Conservation (phyloP, 768 basidiomycete genomes). For the Lactarius sp. region DNA sequence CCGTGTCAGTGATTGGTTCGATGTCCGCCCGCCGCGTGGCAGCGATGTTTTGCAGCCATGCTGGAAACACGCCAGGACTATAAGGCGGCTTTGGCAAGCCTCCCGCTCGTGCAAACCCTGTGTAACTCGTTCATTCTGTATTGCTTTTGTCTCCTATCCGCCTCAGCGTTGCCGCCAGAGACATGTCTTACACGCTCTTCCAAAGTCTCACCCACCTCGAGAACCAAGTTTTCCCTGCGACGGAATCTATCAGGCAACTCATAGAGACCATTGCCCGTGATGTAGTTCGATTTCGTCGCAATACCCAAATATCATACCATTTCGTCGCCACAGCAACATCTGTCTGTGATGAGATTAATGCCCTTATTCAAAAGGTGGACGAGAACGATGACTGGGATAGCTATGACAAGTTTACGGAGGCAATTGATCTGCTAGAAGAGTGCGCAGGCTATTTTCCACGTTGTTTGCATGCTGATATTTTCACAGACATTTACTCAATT, state of each 20-base stretch:
- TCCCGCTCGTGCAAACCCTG: background rate
- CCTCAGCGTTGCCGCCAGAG: background rate
- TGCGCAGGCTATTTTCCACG: background rate
- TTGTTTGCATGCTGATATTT: background rate
- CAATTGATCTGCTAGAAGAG: conserved; percentile 19
- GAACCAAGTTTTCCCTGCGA: conserved; percentile 19
- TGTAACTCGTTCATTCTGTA: conserved; percentile 9
- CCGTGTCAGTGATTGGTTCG: background rate
- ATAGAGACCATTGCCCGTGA: conserved; percentile 19
- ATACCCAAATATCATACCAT: conserved; percentile 23
- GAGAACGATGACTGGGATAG: conserved; percentile 22
- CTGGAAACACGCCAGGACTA: conserved; percentile 11
- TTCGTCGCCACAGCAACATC: conserved; percentile 17
- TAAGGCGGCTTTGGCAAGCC: background rate
- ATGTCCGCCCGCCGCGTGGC: conserved; percentile 20
- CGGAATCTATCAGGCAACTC: conserved; percentile 20
- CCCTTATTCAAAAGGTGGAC: conserved; percentile 16
- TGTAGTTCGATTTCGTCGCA: conserved; percentile 23
- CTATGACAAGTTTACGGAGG: conserved; percentile 22
- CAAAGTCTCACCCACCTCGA: conserved; percentile 16
- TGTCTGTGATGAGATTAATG: conserved; percentile 18
- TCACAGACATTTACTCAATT: conserved; percentile 11
- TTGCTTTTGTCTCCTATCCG: conserved; percentile 3
- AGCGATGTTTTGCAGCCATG: background rate
- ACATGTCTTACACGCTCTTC: conserved; percentile 22